Base-by-base conservation (phyloP, 108 stramenopile species). In the Cyclotella atomus region DNA sequence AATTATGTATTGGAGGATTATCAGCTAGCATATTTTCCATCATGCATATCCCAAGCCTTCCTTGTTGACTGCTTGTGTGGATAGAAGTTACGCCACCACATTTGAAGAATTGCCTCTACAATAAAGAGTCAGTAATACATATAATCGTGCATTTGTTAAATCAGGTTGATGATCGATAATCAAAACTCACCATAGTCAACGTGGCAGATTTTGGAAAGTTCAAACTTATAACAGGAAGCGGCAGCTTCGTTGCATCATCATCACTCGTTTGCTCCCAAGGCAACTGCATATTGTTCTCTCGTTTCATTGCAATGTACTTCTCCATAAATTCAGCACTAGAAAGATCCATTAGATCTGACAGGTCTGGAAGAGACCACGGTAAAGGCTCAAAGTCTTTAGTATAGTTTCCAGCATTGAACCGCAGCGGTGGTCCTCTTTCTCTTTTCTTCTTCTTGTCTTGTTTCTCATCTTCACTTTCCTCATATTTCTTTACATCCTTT, bases 201-300 rank as follows among this genome's bases (percentile, higher is more conserved):
- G 80, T 81, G 10, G 80, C 80, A 54, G 57, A 60, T 34, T 80
- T 80, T 25, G 79, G 79, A 55, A 80, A 73, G 41, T 80, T 80
- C 6, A 80, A 64, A n/a, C 67, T 62, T 17, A 81, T 70, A 16
- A 81, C 70, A 27, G 80, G 80, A 8, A 70, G 68, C 16, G 80
- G 80, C 2, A 81, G 45, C 17, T 64, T 71, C 19, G 60, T 65
- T 20, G 20, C 28, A 32, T 68, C 47, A 25, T 29, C 67, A 19
- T 35, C 36, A 23, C 23, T 33, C 1, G 43, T 12, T 34, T 59
- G 41, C 34, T 81, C 73, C 80, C 80, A 81, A 34, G 80, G 68
- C 53, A 81, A 17, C 14, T 36, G 4, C 6, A 70, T 65, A 10
- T 59, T 70, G 5, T 41, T 7, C 14, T 64, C 53, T 50, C 73